Evolutionary conservation across 2,329 filamentous ascomycete species (phyloP), one percentile per base, ranked within the genome.

Genomic region (Periconia macrospinosa): DNA sequence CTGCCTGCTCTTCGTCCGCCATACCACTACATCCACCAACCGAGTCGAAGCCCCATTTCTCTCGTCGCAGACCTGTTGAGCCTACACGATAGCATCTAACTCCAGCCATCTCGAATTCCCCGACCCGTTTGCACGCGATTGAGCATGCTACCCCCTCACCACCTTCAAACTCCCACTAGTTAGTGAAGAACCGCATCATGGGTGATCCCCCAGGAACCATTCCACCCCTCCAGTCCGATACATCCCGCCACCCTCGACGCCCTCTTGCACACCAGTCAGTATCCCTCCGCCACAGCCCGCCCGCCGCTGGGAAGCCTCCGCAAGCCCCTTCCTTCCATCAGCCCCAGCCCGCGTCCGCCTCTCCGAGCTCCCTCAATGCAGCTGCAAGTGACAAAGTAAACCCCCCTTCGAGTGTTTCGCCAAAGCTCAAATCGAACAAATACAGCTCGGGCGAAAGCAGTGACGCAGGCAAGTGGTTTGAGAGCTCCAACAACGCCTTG

Each of bases 381-480:
- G 59, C 63, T n/a, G 62, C 68, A 11, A 73, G 68, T 56, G 66
- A 72, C 61, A 63, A 62, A 50, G 70, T 68, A 41, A 75, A 75
- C 49, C 75, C 76, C 9, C 75, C 75, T 0, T 78, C 75, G 18
- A 77, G 71, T 50, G 56, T 72, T 33, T 74, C 72, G 19, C 71
- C 75, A 8, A 62, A 60, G 33, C 52, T 66, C 19, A 42, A 56
- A 33, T 58, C 62, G 56, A 57, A 72, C 66, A 75, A 75, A 58
- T 60, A 72, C 50, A 79, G 76, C 55, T 81, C 79, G 1, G 77
- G 77, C 15, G 79, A 81, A 64, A 81, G 78, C 65, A 81, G 79
- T 60, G 79, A 80, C 57, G 78, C 77, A 2, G 78, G 79, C 18
- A 75, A 75, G 45, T 82, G 80, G 80, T 82, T 82, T 48, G 78